phyloP scores from a whole-genome alignment of 2,329 filamentous ascomycete genomes.

The Colletotrichum caudatum region DNA sequence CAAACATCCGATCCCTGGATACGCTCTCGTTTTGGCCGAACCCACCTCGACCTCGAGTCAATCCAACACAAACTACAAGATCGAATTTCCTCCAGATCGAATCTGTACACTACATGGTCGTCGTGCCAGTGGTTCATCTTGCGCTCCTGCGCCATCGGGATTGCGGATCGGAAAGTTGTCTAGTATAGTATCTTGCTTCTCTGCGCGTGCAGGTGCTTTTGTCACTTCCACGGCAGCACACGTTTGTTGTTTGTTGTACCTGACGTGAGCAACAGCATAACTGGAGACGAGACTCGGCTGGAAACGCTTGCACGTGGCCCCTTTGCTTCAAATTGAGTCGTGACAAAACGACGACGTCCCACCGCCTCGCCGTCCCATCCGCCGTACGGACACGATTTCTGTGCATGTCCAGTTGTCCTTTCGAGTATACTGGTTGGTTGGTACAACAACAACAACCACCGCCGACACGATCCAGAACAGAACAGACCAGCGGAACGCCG shows the following conservation, averaged over 20 bases:
- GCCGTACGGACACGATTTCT: not conserved
- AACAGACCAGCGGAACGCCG: constrained; percentile 27
- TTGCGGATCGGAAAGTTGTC: constrained; percentile 6
- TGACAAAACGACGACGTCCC: not conserved
- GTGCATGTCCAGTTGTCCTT: not conserved
- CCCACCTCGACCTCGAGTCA: not conserved
- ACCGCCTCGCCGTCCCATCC: not conserved
- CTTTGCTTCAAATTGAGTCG: not conserved
- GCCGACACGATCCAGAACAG: constrained; percentile 9
- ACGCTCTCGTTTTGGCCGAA: not conserved
- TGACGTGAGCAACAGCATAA: not conserved
- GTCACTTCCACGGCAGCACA: not conserved
- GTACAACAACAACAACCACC: not conserved
- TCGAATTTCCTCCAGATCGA: constrained; percentile 18
- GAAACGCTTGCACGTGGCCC: not conserved
- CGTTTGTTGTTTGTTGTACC: not conserved
- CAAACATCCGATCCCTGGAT: not conserved
- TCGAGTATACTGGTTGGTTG: not conserved
- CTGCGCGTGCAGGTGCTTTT: not conserved
- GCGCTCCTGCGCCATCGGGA: not conserved
- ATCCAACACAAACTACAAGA: too few relatives aligned
- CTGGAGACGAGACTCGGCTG: not conserved
- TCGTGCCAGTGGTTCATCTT: not conserved
- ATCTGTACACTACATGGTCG: not conserved
- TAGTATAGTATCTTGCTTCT: not conserved